Evolutionary conservation across 2,329 filamentous ascomycete genomes (phyloP).

Genomic region (Cadophora malorum): DNA sequence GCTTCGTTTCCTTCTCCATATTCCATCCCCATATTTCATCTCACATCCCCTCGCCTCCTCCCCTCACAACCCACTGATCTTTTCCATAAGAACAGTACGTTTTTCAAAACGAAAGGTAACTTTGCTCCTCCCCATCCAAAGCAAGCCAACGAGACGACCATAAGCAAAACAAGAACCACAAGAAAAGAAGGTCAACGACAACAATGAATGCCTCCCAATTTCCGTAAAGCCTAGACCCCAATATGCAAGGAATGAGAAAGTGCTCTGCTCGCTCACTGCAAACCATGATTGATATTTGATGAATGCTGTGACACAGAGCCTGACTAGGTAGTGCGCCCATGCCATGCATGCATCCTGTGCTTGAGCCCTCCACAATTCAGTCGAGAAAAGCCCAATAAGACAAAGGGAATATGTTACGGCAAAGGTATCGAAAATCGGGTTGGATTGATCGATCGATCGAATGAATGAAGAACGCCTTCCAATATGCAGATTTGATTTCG

Average conservation of each 20-base stretch:
- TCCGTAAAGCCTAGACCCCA: not conserved
- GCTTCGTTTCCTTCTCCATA: not conserved
- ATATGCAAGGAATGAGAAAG: slow-evolving; percentile 9
- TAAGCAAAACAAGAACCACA: slow-evolving; percentile 4
- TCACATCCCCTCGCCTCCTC: not conserved
- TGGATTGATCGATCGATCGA: slow-evolving; percentile 19
- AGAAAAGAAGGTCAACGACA: slow-evolving; percentile 1
- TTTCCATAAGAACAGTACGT: not conserved
- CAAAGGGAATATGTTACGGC: slow-evolving; percentile 31
- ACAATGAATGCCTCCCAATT: not conserved
- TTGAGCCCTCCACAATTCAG: slow-evolving; percentile 2
- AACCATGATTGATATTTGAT: slow-evolving; percentile 14
- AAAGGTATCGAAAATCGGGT: slow-evolving; percentile 35
- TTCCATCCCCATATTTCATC: not conserved
- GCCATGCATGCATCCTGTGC: not conserved
- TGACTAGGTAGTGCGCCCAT: not conserved
- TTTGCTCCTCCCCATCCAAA: slow-evolving; percentile 6
- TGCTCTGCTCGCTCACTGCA: slow-evolving; percentile 12
- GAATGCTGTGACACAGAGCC: not conserved
- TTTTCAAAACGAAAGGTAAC: slow-evolving; percentile 1
- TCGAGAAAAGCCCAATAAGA: slow-evolving; percentile 9
- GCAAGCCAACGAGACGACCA: not conserved
- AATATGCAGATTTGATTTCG: slow-evolving; percentile 37
- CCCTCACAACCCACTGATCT: not conserved
- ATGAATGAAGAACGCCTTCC: slow-evolving; percentile 36